Evolutionary conservation across 169 alveolate genomes (phyloP), one percentile per base, ranked within the genome.

Genomic region (Plasmodium vinckei): DNA sequence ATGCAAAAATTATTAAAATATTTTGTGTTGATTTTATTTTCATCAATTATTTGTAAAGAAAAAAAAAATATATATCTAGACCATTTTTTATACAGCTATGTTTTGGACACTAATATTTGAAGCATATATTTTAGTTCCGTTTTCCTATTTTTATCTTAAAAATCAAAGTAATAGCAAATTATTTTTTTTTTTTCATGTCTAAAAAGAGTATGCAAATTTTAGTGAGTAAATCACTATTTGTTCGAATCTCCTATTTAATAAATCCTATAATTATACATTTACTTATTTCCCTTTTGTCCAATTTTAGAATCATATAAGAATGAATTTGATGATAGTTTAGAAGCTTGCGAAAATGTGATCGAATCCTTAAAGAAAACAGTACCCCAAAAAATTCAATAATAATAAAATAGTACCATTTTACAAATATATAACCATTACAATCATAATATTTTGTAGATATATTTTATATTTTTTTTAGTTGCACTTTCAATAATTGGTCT

Each of bases 281-380:
- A 0, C 6, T 33, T 33, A 33, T 33, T 33, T 7, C 42, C 12
- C 42, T 56, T 72, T 56, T 72, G 56, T 13, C 1, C 21, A 1
- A 33, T 15, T 3, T 13, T 42, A 77, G 89, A 61, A 42, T 44
- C 56, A 15, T 77, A 77, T 57, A 65, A 70, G 49, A 77, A 77
- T 46, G 89, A 77, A 65, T 77, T 77, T 68, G 89, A 77, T 64
- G 89, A 77, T 57, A 64, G 63, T 57, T 39, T 77, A 33, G 47
- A 25, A 42, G 71, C 60, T 1, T 77, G 65, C 53, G 89, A 77
- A 65, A 77, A 77, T 77, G 89, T 53, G 47, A 39, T 77, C n/a
- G 89, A 77, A 39, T 77, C 89, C 6, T 64, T 77, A 7, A 65
- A 53, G 59, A 77, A 77, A 65, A 77, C 79, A 17, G 89, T 77